These are phyloP conservation scores for Sphagnum magellanicum DNA, from an alignment of 228 moss, liverwort and hornwort species.

Conservation along the genomic window DNA sequence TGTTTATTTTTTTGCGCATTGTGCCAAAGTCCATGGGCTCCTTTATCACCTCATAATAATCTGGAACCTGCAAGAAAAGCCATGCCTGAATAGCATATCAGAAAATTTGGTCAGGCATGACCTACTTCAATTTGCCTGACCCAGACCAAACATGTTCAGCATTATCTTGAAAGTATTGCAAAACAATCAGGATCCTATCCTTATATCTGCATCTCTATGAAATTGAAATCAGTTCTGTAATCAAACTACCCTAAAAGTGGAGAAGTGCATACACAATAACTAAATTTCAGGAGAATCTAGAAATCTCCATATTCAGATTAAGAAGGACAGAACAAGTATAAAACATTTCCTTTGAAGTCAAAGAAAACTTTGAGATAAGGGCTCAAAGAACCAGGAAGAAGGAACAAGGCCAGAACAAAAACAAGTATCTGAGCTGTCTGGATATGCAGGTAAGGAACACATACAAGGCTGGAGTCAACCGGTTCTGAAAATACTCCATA, in stretches of 20 bases:
- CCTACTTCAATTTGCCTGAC: neutral
- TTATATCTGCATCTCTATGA: too few relatives aligned
- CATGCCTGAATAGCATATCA: constrained; percentile 1
- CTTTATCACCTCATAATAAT: constrained; percentile 97
- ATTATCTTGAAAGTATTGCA: neutral
- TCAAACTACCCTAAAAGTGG: neutral
- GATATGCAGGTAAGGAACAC: constrained; percentile 5
- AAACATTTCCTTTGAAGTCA: too few relatives aligned
- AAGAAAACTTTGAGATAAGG: too few relatives aligned
- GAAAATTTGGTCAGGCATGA: neutral
- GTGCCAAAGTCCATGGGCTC: constrained; percentile 99
- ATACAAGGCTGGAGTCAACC: constrained; percentile 73
- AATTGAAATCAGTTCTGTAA: neutral
- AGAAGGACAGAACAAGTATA: too few relatives aligned
- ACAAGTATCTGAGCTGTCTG: neutral
- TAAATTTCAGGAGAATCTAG: too few relatives aligned
- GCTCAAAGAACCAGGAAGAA: too few relatives aligned
- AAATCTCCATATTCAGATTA: too few relatives aligned
- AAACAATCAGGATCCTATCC: neutral
- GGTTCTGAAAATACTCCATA: constrained; percentile 98
- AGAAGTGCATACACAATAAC: too few relatives aligned
- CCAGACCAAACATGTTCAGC: neutral
- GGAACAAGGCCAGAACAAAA: too few relatives aligned
- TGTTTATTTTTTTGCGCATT: constrained; percentile 85
- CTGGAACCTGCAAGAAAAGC: constrained; percentile 70